These are phyloP conservation scores for Colletotrichum paranaense DNA, from an alignment of 2,329 filamentous ascomycete species.

Conservation along the genomic window DNA sequence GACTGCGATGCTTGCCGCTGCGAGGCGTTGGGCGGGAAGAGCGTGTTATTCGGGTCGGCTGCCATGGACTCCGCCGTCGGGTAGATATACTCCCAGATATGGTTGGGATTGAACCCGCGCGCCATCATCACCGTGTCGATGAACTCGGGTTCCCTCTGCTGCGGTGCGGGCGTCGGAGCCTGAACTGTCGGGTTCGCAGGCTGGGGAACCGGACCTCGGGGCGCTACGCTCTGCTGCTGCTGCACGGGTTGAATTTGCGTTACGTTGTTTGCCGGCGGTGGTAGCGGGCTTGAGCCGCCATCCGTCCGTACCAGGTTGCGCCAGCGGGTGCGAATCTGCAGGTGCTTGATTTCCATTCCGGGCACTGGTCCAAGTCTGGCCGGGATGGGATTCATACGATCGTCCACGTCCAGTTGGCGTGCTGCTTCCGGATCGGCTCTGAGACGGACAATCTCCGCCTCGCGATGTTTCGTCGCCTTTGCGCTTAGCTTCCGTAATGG, in stretches of 20 bases:
- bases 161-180: not conserved
- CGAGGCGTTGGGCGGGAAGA: conserved; percentile 9
- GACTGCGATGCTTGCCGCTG: conserved; percentile 13
- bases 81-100: conserved; percentile 36
- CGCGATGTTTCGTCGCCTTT: conserved; percentile 63
- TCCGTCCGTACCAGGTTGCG: conserved; percentile 57
- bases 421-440: conserved; percentile 60
- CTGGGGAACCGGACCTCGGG: not conserved
- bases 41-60: conserved; percentile 27
- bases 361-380: conserved; percentile 61
- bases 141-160: conserved; percentile 13
- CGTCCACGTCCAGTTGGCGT: conserved; percentile 59
- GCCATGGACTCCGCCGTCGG: conserved; percentile 29
- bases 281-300: conserved; percentile 38
- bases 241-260: not conserved
- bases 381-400: conserved; percentile 56
- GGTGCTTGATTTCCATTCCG: conserved; percentile 57
- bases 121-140: conserved; percentile 36
- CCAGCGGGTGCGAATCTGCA: conserved; percentile 62
- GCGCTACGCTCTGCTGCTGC: not conserved
- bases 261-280: conserved; percentile 34
- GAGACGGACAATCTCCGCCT: conserved; percentile 61
- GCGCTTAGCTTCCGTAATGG: conserved; percentile 66
- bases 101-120: conserved; percentile 19
- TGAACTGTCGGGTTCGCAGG: not conserved